phyloP scores from a whole-genome alignment of 805 yeast genomes.

The Cyberlindnera xishuangbannaensis region DNA sequence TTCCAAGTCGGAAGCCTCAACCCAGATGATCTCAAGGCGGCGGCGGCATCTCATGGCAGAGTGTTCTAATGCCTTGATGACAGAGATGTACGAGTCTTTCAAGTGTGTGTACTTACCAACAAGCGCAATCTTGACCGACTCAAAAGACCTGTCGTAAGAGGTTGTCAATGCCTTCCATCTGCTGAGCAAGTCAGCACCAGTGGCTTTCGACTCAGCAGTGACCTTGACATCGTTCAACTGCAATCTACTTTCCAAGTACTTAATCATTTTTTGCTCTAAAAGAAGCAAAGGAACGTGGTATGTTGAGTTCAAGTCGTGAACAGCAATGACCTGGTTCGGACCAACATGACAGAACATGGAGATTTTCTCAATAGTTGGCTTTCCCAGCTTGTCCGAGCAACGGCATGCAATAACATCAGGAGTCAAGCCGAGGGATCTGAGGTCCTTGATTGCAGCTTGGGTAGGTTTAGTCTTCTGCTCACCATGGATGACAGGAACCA shows the following conservation, averaged over 20 bases:
- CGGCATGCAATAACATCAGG: conserved; percentile 99
- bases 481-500: conserved; percentile 97
- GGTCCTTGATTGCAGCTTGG: conserved; percentile 96
- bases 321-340: conserved; percentile 94
- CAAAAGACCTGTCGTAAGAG: conserved; percentile 75
- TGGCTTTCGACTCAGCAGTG: conserved; percentile 43
- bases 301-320: conserved; percentile 93
- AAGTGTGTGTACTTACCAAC: conserved; percentile 97
- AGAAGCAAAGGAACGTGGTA: conserved; percentile 94
- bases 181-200: conserved; percentile 62
- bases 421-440: conserved; percentile 88
- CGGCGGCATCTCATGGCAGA: conserved; percentile 86
- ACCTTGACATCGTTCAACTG: conserved; percentile 44
- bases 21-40: conserved; percentile 88
- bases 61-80: conserved; percentile 93
- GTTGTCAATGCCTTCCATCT: conserved; percentile 81
- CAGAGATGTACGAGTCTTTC: conserved; percentile 92
- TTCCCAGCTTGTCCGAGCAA: conserved; percentile 78
- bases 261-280: conserved; percentile 78
- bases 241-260: conserved; percentile 65
- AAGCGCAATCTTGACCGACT: conserved; percentile 87
- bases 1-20: conserved; percentile 89
- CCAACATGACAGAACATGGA: conserved; percentile 99
- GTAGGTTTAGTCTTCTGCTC: conserved; percentile 99
- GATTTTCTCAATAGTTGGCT: conserved; percentile 86